phyloP scores from a whole-genome alignment of 225 moss, liverwort and hornwort species.

The Straminergon stramineum region DNA sequence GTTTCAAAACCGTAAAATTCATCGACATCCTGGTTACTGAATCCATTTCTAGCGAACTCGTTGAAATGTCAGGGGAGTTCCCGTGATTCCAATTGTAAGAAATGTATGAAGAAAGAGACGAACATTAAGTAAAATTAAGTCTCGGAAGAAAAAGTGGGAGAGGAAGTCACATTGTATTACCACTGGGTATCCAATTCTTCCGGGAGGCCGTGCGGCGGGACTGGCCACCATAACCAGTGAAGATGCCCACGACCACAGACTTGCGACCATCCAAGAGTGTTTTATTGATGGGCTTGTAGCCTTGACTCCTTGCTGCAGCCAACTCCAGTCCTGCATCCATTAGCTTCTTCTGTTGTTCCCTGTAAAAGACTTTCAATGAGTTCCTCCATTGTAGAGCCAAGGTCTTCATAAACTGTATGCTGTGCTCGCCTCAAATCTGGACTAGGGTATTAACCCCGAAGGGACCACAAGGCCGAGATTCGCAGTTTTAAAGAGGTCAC shows the following conservation, averaged over 20 bases:
- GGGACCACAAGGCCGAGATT: neutral
- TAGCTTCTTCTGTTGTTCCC: constrained; percentile 66
- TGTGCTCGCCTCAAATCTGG: neutral
- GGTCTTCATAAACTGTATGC: neutral
- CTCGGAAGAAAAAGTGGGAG: neutral
- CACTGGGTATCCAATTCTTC: constrained; percentile 74
- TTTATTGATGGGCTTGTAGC: constrained; percentile 48
- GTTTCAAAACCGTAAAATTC: neutral
- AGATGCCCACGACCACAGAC: constrained; percentile 75
- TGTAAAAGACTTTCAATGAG: constrained; percentile 7
- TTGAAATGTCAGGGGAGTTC: neutral
- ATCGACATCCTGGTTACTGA: neutral
- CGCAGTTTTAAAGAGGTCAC: neutral
- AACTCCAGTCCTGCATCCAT: constrained; percentile 67
- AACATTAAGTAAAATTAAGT: neutral
- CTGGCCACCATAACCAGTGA: constrained; percentile 62
- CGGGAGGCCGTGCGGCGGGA: constrained; percentile 66
- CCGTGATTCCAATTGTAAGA: neutral
- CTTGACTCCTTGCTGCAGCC: constrained; percentile 74
- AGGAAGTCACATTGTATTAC: constrained; percentile 1
- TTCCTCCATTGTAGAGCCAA: neutral
- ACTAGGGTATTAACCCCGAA: neutral
- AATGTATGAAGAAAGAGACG: neutral
- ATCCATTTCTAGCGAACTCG: neutral
- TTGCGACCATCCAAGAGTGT: constrained; percentile 33